Evolutionary conservation across 176 grass and related monocot genomes (phyloP).

Genomic region (Olyra latifolia): DNA sequence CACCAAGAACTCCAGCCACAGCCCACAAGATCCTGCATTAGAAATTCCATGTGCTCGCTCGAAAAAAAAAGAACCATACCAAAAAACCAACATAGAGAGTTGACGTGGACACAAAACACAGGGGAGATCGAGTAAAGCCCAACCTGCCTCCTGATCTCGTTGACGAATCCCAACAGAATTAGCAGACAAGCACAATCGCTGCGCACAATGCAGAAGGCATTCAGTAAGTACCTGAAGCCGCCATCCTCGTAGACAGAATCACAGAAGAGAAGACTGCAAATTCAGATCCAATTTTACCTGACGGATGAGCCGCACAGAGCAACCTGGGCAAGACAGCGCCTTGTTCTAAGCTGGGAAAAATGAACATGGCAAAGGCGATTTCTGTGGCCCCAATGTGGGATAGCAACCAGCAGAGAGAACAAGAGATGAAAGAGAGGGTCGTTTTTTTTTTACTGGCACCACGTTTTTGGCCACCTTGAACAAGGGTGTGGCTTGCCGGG

Average conservation of each 20-base stretch:
- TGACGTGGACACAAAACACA: neutral
- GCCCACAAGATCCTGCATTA: slow-evolving; percentile 40
- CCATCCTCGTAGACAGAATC: neutral
- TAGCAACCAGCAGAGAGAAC: neutral
- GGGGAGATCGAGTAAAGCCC: neutral
- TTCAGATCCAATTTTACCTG: slow-evolving; percentile 50
- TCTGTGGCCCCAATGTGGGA: neutral
- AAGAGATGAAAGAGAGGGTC: slow-evolving; percentile 10
- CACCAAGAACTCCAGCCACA: slow-evolving; percentile 42
- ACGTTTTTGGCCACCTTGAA: slow-evolving; percentile 31
- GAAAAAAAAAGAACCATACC: too few species aligned
- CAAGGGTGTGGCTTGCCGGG: slow-evolving; percentile 16
- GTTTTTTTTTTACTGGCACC: neutral
- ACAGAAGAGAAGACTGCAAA: slow-evolving; percentile 29
- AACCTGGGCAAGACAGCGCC: neutral
- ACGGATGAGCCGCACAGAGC: neutral
- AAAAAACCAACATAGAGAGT: neutral
- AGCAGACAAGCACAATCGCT: neutral
- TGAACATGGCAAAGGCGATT: neutral
- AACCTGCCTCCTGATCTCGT: slow-evolving; percentile 46
- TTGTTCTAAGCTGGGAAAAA: slow-evolving; percentile 10
- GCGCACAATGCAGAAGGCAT: neutral
- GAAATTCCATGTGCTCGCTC: slow-evolving; percentile 9
- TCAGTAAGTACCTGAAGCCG: slow-evolving; percentile 33
- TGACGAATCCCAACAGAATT: neutral